These are phyloP conservation scores for Ajuga reptans DNA, from an alignment of 305 asterid genomes.

Conservation along the genomic window DNA sequence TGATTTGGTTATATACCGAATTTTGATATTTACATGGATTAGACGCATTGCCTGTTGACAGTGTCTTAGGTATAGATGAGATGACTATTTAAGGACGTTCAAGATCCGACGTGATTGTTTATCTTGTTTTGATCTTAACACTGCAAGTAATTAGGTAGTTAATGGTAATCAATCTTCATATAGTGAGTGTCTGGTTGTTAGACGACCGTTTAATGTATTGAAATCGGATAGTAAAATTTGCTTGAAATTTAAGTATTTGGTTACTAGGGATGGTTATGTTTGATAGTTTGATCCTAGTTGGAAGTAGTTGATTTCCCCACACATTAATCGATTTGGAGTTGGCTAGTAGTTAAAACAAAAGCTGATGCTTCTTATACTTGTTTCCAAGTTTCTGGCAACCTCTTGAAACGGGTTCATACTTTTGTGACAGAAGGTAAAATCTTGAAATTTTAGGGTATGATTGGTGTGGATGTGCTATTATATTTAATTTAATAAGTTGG, in stretches of 20 bases:
- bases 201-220: slow-evolving; percentile 1
- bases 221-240: background rate
- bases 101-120: background rate
- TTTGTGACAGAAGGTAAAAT: too few relatives aligned
- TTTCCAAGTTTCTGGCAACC: too few relatives aligned
- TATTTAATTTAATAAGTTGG: too few relatives aligned
- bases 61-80: slow-evolving; percentile 21
- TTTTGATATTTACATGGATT: slow-evolving; percentile 31
- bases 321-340: too few relatives aligned
- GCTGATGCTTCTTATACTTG: too few relatives aligned
- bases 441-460: too few relatives aligned
- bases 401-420: too few relatives aligned
- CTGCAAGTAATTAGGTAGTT: slow-evolving; percentile 8
- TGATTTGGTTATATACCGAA: slow-evolving; percentile 18
- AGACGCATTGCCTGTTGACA: slow-evolving; percentile 18
- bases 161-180: background rate
- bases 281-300: background rate
- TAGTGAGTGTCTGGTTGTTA: background rate
- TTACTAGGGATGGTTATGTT: background rate
- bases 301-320: too few relatives aligned
- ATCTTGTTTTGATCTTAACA: background rate
- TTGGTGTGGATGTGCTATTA: too few relatives aligned
- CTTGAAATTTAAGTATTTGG: background rate
- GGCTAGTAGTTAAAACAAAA: too few relatives aligned
- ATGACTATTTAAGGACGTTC: background rate